These are phyloP conservation scores for Alopecurus myosuroides DNA, from an alignment of 176 grass and related monocot genomes.

Conservation along the genomic window DNA sequence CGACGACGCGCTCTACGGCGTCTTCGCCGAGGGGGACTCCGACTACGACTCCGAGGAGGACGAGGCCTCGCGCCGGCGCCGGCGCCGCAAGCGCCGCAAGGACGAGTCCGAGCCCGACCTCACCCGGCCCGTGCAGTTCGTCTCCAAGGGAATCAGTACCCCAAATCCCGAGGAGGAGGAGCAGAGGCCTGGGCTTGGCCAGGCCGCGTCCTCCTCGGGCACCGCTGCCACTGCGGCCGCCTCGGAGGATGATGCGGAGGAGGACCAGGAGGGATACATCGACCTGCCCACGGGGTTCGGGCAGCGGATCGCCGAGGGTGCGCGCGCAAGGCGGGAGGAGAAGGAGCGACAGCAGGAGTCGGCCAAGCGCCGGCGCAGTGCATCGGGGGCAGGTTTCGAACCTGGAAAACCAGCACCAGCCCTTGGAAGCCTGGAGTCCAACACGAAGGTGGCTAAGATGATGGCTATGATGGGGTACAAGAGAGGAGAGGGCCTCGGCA, in stretches of 20 bases:
- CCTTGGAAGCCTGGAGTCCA: slow-evolving; percentile 37
- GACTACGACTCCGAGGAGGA: slow-evolving; percentile 53
- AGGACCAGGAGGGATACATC: slow-evolving; percentile 16
- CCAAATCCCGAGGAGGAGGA: slow-evolving; percentile 20
- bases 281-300: slow-evolving; percentile 59
- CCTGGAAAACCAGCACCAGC: slow-evolving; percentile 8
- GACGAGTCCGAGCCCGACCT: slow-evolving; percentile 35
- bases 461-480: slow-evolving; percentile 80
- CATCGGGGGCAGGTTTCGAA: slow-evolving; percentile 10
- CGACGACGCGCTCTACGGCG: slow-evolving; percentile 73
- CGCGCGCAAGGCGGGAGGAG: slow-evolving; percentile 60
- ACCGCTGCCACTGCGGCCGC: background rate
- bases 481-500: slow-evolving; percentile 61
- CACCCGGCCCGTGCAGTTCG: slow-evolving; percentile 62
- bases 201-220: background rate
- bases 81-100: slow-evolving; percentile 38
- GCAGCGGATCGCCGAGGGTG: slow-evolving; percentile 57
- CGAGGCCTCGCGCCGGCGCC: slow-evolving; percentile 30
- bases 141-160: slow-evolving; percentile 52
- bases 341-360: slow-evolving; percentile 46
- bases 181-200: slow-evolving; percentile 26
- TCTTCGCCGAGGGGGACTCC: slow-evolving; percentile 52
- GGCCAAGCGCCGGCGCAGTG: slow-evolving; percentile 31
- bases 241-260: background rate
- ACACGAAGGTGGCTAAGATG: slow-evolving; percentile 54